These are phyloP conservation scores for Trichophyton equinum DNA, from an alignment of 2,329 filamentous ascomycete species.

Conservation along the genomic window DNA sequence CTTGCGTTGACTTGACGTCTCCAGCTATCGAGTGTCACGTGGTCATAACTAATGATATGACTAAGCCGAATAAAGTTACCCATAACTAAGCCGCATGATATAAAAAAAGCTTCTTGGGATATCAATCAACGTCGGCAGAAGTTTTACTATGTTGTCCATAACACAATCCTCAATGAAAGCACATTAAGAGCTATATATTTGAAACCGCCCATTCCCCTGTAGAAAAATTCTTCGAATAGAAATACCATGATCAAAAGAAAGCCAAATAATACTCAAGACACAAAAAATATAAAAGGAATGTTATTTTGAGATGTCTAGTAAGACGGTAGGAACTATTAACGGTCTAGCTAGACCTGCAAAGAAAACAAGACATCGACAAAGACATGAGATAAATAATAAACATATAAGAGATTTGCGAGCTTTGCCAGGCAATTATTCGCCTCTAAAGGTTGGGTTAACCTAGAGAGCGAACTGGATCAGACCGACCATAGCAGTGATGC, in stretches of 20 bases:
- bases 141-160: no score
- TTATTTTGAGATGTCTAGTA: neutral
- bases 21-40: no score
- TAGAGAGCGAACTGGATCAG: conserved; percentile 3
- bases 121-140: no score
- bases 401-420: neutral
- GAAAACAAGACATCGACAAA: conserved; percentile 1
- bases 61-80: no score
- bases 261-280: neutral
- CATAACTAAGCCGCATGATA: no score
- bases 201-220: no score
- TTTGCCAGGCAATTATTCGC: neutral
- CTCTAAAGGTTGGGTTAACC: neutral
- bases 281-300: neutral
- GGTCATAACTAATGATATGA: no score
- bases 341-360: neutral
- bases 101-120: no score
- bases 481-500: neutral
- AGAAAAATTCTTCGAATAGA: neutral
- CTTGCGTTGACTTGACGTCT: no score
- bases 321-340: neutral
- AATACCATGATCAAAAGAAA: neutral
- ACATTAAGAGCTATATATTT: no score
- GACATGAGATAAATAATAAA: conserved; percentile 3
- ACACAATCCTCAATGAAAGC: no score